Conservation (phyloP, 805 yeast species). For the Hanseniaspora nectarophila region DNA sequence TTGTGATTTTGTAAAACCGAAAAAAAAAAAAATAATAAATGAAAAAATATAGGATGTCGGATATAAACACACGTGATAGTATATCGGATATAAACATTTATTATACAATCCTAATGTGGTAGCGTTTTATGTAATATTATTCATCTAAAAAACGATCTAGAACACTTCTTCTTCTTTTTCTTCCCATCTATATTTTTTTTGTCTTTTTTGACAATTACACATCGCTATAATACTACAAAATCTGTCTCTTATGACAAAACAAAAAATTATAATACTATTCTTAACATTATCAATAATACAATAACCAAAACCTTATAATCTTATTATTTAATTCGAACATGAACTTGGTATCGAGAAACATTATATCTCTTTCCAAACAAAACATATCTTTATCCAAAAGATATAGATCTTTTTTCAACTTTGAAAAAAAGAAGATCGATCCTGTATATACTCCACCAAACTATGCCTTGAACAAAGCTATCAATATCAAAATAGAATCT, state of each 20-base stretch:
- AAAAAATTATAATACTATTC: too few species aligned
- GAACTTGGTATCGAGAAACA: neutral
- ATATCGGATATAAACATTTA: too few species aligned
- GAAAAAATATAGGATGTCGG: neutral
- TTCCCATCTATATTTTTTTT: too few species aligned
- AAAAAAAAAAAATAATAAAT: neutral
- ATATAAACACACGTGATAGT: neutral
- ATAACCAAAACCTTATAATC: neutral
- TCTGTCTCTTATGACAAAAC: too few species aligned
- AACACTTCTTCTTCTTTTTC: too few species aligned
- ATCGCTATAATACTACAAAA: too few species aligned
- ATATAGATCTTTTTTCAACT: neutral
- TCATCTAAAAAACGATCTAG: too few species aligned
- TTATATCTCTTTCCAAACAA: neutral
- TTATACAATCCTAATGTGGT: too few species aligned
- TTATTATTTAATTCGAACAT: too few species aligned
- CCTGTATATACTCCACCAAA: constrained; percentile 1
- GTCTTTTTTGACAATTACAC: too few species aligned
- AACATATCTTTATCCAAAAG: neutral
- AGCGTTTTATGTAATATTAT: too few species aligned
- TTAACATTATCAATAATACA: too few species aligned
- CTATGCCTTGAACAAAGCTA: neutral
- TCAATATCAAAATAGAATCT: constrained; percentile 2
- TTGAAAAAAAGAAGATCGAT: neutral
- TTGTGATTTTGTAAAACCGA: constrained; percentile 6